Base-by-base conservation (phyloP, 2,329 filamentous ascomycete species). In the Cyphellophora attinorum region DNA sequence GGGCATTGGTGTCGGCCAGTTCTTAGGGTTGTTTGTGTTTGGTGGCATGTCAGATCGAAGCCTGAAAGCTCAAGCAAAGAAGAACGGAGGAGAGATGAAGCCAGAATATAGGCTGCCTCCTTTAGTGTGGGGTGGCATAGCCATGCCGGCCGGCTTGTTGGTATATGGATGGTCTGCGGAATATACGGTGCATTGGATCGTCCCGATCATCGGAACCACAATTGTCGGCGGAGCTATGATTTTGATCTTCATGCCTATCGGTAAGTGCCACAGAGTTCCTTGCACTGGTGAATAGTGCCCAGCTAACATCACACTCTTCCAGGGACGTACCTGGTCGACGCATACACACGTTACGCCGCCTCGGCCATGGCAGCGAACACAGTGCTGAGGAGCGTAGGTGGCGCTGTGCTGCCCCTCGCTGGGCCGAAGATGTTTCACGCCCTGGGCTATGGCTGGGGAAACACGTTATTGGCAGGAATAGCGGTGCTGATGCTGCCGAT, bases 301-400 rank as follows among this genome's bases (percentile, higher is more conserved):
- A 13, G 5, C 1, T 19, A 6, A 5, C 70, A 72, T 23, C 47
- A 51, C 70, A 70, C 19, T n/a, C n/a, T n/a, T n/a, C 66, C 72
- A 28, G 70, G 76, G 33, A 75, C 73, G 3, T 81, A 81, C 45
- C 62, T 80, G 2, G 68, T 81, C 11, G 74, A 79, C 35, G 57
- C 60, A 0, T 70, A 62, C 40, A 62, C 64, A 0, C 51, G 59
- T 1, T 65, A 64, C 34, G 62, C 67, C 0, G 67, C 67, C 1
- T 61, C 55, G 34, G 68, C 68, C 0, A 65, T 70, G 27, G 72
- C 70, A 0, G 72, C 70, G 0, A 68, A 68, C 10, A 69, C 70
- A 0, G 65, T 76, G 3, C 57, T 76, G 18, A 59, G 72, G 17
- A 72, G 65, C 2, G 55, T 78, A 34, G 62, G 67, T 0, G 74